Evolutionary conservation across 306 rosid species (phyloP), one percentile per base, ranked within the genome.

Genomic region (Delonix regia): DNA sequence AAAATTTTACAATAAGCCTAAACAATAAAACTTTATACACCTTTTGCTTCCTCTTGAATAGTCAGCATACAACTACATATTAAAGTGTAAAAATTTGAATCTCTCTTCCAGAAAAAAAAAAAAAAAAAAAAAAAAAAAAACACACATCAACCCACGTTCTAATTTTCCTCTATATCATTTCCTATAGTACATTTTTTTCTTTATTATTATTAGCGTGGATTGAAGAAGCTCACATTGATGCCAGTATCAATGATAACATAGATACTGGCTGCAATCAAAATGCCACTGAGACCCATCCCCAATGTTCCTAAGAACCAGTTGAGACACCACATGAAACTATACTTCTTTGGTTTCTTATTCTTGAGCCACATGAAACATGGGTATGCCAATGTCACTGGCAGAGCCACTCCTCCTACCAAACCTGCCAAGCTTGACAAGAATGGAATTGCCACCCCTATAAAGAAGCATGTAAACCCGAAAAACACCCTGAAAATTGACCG

Each of bases 311-410:
- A 41, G 34, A 39, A 66, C 71, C 71, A 66, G 12, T 66, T 66
- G 16, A 66, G 34, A 11, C 52, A 39, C 71, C 71, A 66, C 71
- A 66, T 66, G 1, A 22, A 2, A 22, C 71, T 41, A 6, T 39
- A 66, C 34, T 66, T 66, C 1, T 66, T 66, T 66, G 52, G 71
- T 21, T 66, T 66, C 52, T 21, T 66, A 12, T 4, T 15, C 71
- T 66, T 66, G 71, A 66, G 71, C 71, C 71, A 66, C 51, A 66
- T 66, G 52, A 66, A 66, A 34, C 71, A 66, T 22, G 71, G 71
- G 19, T 39, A 66, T 3, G 71, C 71, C 71, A 66, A 66, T 66
- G 71, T 66, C 33, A 66, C 71, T 4, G 71, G 71, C 49, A 66
- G 33, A 11, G 71, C 48, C 71, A 66, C 52, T 66, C 71, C 71